These are phyloP conservation scores for Eucalyptus curtisii DNA, from an alignment of 345 rosid species.

Conservation along the genomic window DNA sequence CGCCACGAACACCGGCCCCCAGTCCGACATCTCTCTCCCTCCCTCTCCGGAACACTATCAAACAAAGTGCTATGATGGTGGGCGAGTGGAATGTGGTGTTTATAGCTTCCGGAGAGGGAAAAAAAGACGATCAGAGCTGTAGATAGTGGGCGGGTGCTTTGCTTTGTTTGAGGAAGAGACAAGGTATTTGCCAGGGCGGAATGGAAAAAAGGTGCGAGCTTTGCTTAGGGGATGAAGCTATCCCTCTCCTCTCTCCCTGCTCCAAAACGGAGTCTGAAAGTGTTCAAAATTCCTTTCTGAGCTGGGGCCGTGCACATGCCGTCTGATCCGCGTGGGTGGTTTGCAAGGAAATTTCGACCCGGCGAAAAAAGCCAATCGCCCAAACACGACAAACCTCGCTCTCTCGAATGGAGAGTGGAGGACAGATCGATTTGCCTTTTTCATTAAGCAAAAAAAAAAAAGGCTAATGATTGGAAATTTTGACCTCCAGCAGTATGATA, in stretches of 20 bases:
- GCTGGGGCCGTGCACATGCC: background rate
- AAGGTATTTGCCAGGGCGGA: background rate
- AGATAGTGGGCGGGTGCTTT: background rate
- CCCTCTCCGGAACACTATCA: background rate
- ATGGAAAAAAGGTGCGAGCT: background rate
- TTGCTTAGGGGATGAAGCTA: background rate
- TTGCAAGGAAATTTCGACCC: background rate
- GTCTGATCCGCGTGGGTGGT: accelerated
- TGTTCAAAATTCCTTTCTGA: background rate
- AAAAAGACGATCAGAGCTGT: background rate
- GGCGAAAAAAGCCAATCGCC: background rate
- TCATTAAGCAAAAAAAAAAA: background rate
- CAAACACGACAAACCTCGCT: background rate
- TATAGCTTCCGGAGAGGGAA: background rate
- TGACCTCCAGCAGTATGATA: background rate
- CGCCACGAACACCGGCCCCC: conserved; percentile 94
- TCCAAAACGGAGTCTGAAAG: background rate
- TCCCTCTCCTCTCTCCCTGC: background rate
- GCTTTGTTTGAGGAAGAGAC: background rate
- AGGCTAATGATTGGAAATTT: background rate
- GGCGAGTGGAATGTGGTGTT: background rate
- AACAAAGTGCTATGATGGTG: background rate
- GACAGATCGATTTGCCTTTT: background rate
- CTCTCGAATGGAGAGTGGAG: background rate
- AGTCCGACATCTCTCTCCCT: conserved; percentile 46